Percentiles rank a stretch among this genome's conserved stretches.
Conservation (phyloP, 139 green algal genomes). For the Volvox africanus region DNA sequence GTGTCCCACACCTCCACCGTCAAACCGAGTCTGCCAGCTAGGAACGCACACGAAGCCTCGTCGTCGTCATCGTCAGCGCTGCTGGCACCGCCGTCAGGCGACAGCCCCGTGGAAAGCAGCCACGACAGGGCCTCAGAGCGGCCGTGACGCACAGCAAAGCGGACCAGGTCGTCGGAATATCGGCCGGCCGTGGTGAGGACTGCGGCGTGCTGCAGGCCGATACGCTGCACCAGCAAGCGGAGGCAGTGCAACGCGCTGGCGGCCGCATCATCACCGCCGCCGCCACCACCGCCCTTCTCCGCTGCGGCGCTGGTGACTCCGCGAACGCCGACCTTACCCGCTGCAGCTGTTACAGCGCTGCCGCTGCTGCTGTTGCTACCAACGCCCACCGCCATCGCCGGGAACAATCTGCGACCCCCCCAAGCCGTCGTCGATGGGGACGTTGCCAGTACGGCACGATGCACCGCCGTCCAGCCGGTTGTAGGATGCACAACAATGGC, state of each 20-base stretch:
- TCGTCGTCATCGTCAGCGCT: neutral
- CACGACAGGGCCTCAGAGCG: neutral
- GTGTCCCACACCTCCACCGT: constrained; percentile 40
- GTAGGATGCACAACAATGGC: neutral
- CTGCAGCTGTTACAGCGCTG: neutral
- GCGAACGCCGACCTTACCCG: neutral
- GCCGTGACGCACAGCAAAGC: constrained; percentile 22
- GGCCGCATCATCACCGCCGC: neutral
- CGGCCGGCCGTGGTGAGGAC: neutral
- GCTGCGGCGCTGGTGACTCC: neutral
- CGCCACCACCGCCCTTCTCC: neutral
- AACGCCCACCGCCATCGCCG: neutral
- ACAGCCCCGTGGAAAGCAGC: constrained; percentile 12
- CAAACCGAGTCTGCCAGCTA: neutral
- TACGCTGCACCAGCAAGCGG: neutral
- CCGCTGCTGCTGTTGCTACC: neutral
- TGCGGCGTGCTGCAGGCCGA: neutral
- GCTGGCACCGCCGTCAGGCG: neutral
- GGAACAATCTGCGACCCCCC: neutral
- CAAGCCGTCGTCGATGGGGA: neutral
- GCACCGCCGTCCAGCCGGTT: constrained; percentile 26
- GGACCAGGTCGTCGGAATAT: constrained; percentile 16
- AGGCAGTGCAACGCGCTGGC: neutral
- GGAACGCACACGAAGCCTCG: constrained; percentile 15
- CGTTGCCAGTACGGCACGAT: constrained; percentile 16